Evolutionary conservation across 2,329 filamentous ascomycete genomes (phyloP).

Genomic region (Seiridium unicorne): DNA sequence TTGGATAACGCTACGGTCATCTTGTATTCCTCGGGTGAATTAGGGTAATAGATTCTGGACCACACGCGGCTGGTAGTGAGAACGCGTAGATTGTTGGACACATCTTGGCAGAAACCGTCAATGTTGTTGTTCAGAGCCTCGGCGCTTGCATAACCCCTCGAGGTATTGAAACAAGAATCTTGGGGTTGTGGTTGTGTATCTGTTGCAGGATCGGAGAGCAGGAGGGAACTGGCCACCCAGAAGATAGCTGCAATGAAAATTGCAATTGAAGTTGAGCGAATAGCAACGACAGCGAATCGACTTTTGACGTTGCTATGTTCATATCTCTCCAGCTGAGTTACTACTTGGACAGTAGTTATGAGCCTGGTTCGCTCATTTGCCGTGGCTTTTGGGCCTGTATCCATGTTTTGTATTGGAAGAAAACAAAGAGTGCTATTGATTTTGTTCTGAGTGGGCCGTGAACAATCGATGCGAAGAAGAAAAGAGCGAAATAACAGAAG

Average conservation of each 20-base stretch:
- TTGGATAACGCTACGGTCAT: neutral
- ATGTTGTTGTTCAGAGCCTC: neutral
- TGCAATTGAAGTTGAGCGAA: neutral
- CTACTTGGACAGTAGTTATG: neutral
- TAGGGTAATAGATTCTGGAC: neutral
- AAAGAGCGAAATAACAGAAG: too few relatives aligned
- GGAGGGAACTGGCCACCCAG: neutral
- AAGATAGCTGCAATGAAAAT: neutral
- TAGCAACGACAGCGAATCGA: neutral
- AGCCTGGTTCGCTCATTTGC: neutral
- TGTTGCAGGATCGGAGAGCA: neutral
- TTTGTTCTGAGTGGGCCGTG: too few relatives aligned
- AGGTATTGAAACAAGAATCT: neutral
- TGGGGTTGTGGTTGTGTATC: neutral
- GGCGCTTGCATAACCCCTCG: neutral
- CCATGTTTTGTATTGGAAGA: neutral
- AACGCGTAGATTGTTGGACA: neutral
- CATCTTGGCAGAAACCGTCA: neutral
- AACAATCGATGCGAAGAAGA: too few relatives aligned
- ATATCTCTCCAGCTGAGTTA: neutral
- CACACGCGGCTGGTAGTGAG: neutral
- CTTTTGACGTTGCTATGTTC: neutral
- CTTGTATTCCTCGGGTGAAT: neutral
- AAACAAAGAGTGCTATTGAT: neutral
- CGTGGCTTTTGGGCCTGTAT: neutral